Evolutionary conservation across 768 basidiomycete genomes (phyloP).

Genomic region (Boletus reticulatus): DNA sequence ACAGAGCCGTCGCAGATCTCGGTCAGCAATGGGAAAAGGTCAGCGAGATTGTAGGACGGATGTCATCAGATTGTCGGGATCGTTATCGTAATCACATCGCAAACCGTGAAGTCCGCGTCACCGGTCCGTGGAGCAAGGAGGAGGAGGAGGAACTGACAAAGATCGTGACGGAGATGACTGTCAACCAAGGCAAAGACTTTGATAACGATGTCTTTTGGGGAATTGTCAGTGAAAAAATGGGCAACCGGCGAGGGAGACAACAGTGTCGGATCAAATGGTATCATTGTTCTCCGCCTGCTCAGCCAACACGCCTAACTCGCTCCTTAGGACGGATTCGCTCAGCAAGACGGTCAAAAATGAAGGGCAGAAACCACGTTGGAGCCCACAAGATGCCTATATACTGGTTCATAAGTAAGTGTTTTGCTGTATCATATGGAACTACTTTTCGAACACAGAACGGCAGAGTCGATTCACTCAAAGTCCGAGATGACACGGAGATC

Average conservation of each 20-base stretch:
- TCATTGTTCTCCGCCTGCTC: slow-evolving; percentile 6
- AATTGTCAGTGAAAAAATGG: slow-evolving; percentile 74
- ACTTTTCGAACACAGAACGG: background rate
- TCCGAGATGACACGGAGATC: slow-evolving; percentile 79
- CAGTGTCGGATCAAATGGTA: slow-evolving; percentile 93
- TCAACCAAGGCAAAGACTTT: slow-evolving; percentile 65
- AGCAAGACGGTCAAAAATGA: slow-evolving; percentile 71
- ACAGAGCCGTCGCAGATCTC: slow-evolving; percentile 63
- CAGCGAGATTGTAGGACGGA: slow-evolving; percentile 65
- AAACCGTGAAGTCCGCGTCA: slow-evolving; percentile 58
- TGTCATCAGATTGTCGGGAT: slow-evolving; percentile 80
- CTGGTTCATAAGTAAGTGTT: slow-evolving; percentile 69
- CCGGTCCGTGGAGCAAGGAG: slow-evolving; percentile 74
- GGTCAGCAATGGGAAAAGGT: slow-evolving; percentile 86
- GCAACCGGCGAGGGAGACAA: slow-evolving; percentile 68
- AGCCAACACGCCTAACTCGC: background rate
- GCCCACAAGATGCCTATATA: slow-evolving; percentile 71
- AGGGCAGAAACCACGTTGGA: slow-evolving; percentile 72
- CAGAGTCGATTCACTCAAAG: slow-evolving; percentile 73
- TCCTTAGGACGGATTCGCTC: slow-evolving; percentile 68
- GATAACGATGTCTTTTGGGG: slow-evolving; percentile 87
- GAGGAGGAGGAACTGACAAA: slow-evolving; percentile 73
- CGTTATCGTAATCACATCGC: slow-evolving; percentile 82
- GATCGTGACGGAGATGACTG: slow-evolving; percentile 75
- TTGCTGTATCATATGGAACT: background rate